Percentiles rank a stretch among this genome's conserved stretches.
These are phyloP conservation scores for Scytalidium sp. DNA, from an alignment of 2,329 filamentous ascomycete species.

Conservation along the genomic window DNA sequence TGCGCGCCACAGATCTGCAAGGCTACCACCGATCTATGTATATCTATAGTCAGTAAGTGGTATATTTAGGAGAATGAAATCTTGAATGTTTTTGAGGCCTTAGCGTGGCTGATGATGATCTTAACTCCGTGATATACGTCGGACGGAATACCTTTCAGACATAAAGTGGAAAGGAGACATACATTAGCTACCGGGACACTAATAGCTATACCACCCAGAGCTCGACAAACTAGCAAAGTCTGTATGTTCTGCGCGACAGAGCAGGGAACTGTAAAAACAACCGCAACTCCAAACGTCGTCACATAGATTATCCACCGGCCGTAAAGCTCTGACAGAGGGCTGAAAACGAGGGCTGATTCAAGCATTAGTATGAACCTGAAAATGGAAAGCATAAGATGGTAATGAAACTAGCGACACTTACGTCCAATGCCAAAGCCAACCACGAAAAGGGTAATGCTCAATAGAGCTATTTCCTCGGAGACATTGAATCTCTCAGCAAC, in stretches of 20 bases:
- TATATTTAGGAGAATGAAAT: not conserved
- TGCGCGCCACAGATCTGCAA: slow-evolving; percentile 55
- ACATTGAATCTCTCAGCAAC: slow-evolving; percentile 63
- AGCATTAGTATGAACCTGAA: not conserved
- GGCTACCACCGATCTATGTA: slow-evolving; percentile 28
- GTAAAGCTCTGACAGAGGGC: slow-evolving; percentile 71
- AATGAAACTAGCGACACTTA: not conserved
- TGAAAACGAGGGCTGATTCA: slow-evolving; percentile 68
- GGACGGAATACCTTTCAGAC: too few species aligned
- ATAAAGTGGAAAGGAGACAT: too few species aligned
- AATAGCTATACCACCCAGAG: slow-evolving; percentile 76
- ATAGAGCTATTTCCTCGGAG: slow-evolving; percentile 65
- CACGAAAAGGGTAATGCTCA: slow-evolving; percentile 72
- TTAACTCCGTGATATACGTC: too few species aligned
- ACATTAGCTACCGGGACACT: slow-evolving; percentile 66
- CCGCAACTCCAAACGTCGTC: slow-evolving; percentile 43
- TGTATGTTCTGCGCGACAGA: slow-evolving; percentile 70
- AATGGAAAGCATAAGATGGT: not conserved
- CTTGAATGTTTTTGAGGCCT: slow-evolving; percentile 48
- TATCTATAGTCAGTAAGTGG: not conserved
- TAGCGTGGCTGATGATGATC: too few species aligned
- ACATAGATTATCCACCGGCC: slow-evolving; percentile 66
- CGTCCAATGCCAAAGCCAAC: slow-evolving; percentile 70
- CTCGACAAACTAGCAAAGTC: slow-evolving; percentile 69
- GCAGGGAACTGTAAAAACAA: slow-evolving; percentile 74